Conservation (phyloP, 257 asterid genomes). For the Eucommia ulmoides region DNA sequence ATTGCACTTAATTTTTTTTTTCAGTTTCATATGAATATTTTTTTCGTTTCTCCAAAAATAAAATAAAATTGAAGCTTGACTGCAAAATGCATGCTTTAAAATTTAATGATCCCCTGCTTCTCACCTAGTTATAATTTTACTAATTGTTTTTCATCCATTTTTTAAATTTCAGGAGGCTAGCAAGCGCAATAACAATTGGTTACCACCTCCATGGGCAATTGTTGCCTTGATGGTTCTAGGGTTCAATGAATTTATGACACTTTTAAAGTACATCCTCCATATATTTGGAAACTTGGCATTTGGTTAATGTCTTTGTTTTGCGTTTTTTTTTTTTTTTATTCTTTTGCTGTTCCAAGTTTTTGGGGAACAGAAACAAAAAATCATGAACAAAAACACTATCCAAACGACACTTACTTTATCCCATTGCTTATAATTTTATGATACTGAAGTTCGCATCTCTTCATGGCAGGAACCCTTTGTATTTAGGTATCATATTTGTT, state of each 20-base stretch:
- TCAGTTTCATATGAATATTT: too few species aligned
- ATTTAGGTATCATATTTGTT: slow-evolving; percentile 62
- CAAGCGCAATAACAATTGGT: slow-evolving; percentile 82
- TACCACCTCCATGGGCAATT: slow-evolving; percentile 95
- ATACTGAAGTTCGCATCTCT: not conserved
- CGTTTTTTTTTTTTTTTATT: not conserved
- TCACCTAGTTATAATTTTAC: too few species aligned
- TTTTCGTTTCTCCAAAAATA: too few species aligned
- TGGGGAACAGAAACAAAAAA: too few species aligned
- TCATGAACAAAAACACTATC: too few species aligned
- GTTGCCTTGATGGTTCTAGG: slow-evolving; percentile 68
- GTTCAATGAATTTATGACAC: slow-evolving; percentile 90
- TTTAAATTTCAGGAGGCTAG: slow-evolving; percentile 55
- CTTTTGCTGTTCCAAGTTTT: slow-evolving; percentile 3
- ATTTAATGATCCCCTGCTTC: too few species aligned
- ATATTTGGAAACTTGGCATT: not conserved
- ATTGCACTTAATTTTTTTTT: too few species aligned
- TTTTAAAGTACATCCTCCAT: slow-evolving; percentile 46
- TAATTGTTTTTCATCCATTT: not conserved
- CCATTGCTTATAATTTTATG: not conserved
- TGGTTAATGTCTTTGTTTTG: too few species aligned
- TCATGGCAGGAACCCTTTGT: slow-evolving; percentile 73
- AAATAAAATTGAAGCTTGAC: too few species aligned
- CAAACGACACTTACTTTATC: not conserved
- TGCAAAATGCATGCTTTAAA: too few species aligned